Conservation (phyloP, 1,284 basidiomycete genomes). For the Rhodotorula sp. region DNA sequence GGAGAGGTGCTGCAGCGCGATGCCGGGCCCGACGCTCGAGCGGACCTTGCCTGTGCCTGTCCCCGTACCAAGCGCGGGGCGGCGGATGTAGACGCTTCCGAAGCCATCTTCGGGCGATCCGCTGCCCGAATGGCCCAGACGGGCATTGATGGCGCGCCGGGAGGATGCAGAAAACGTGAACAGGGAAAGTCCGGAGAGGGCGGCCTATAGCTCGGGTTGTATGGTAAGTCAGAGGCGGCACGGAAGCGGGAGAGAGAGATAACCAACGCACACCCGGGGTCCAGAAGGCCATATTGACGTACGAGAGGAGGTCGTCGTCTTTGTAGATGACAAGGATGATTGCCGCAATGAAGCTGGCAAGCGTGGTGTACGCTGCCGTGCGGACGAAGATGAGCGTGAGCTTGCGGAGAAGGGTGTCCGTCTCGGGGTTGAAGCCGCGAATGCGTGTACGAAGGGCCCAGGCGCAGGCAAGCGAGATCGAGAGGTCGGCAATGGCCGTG, state of each 20-base stretch:
- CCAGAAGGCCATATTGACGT: conserved; percentile 12
- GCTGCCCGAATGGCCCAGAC: not conserved
- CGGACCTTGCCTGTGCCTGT: not conserved
- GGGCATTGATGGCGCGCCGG: conserved; percentile 1
- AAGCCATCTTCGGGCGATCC: too few relatives aligned
- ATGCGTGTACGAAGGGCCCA: conserved; percentile 10
- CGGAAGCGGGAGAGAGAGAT: not conserved
- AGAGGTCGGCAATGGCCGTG: conserved; percentile 10
- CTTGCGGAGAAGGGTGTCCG: conserved; percentile 17
- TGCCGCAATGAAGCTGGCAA: conserved; percentile 8
- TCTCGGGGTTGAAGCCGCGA: conserved; percentile 23
- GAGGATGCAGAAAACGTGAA: conserved; percentile 16
- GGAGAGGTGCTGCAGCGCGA: not conserved
- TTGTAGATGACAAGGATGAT: not conserved
- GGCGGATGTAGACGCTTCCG: not conserved
- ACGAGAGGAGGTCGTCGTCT: conserved; percentile 2
- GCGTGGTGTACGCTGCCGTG: conserved; percentile 25
- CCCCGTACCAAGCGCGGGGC: not conserved
- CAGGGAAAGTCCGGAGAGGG: conserved; percentile 16
- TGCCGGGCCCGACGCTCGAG: not conserved
- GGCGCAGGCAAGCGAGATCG: conserved; percentile 22
- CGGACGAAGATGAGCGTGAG: conserved; percentile 13
- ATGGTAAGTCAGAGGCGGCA: too few relatives aligned
- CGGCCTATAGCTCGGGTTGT: not conserved
- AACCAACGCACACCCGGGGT: not conserved